Conservation (phyloP, 768 basidiomycete species). For the Tephrocybe sp. region DNA sequence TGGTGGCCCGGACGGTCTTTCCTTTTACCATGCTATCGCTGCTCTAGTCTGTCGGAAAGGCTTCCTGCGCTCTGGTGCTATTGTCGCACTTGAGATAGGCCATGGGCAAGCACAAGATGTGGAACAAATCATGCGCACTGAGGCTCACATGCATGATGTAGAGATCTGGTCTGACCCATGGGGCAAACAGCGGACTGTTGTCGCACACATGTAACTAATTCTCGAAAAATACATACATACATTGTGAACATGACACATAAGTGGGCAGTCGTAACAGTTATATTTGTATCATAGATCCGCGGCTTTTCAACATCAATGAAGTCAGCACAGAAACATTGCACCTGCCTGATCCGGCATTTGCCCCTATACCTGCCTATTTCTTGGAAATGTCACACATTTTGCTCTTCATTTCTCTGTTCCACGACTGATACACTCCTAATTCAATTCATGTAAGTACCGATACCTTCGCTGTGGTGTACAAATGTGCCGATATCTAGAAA, state of each 20-base stretch:
- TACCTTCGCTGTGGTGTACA: background rate
- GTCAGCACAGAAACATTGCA: background rate
- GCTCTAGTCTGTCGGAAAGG: slow-evolving; percentile 50
- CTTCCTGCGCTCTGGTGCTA: slow-evolving; percentile 50
- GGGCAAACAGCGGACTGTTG: slow-evolving; percentile 71
- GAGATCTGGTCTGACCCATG: slow-evolving; percentile 84
- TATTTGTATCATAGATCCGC: background rate
- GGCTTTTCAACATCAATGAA: slow-evolving; percentile 7
- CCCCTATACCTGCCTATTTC: slow-evolving; percentile 2
- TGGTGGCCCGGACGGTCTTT: slow-evolving; percentile 65
- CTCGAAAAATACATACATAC: background rate
- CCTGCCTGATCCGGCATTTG: background rate
- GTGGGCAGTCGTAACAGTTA: background rate
- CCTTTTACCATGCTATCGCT: slow-evolving; percentile 72
- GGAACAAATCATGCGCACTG: slow-evolving; percentile 49
- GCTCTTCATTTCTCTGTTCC: background rate
- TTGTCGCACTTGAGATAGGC: slow-evolving; percentile 82
- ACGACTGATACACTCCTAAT: too few species aligned
- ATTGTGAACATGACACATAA: background rate
- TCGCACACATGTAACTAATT: slow-evolving; percentile 44
- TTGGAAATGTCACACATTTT: background rate
- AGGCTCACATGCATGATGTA: slow-evolving; percentile 44
- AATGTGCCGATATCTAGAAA: background rate
- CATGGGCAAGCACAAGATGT: slow-evolving; percentile 69
- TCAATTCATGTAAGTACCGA: too few species aligned